phyloP scores from a whole-genome alignment of 78 protist species.

The Dictyostelium intermedium region DNA sequence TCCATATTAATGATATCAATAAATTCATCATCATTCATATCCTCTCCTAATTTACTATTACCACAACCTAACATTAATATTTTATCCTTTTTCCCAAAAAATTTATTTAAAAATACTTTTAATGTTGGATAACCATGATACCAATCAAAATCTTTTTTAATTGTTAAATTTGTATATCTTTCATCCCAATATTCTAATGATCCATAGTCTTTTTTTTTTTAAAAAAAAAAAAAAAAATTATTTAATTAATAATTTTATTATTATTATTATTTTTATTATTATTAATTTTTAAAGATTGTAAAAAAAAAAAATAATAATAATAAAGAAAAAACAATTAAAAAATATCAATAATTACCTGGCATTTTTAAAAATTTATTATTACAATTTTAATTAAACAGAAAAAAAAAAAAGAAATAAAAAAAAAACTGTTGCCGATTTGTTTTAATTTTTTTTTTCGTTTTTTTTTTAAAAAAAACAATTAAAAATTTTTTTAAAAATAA shows the following conservation, averaged over 20 bases:
- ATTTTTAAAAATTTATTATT: too few relatives aligned
- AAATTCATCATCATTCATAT: conserved; percentile 43
- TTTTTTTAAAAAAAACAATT: neutral
- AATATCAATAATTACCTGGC: neutral
- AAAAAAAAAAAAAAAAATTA: neutral
- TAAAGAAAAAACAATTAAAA: neutral
- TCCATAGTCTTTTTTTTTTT: conserved; percentile 81
- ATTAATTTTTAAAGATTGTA: neutral
- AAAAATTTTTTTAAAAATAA: too few relatives aligned
- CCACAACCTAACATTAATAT: conserved; percentile 79
- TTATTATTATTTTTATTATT: too few relatives aligned
- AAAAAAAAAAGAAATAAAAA: too few relatives aligned
- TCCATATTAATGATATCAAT: conserved; percentile 55
- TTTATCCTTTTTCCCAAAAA: neutral
- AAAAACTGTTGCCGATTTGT: too few relatives aligned
- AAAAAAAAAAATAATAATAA: neutral
- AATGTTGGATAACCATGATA: conserved; percentile 61
- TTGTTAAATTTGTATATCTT: conserved; percentile 48
- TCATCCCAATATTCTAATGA: conserved; percentile 78
- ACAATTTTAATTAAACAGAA: neutral
- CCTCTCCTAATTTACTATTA: conserved; percentile 61
- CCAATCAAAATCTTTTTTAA: conserved; percentile 72
- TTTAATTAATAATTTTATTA: too few relatives aligned
- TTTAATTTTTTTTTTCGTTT: neutral
- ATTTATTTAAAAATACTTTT: conserved; percentile 43